Conservation (phyloP, 164 flowering plant genomes). For the Aristolochia californica region DNA sequence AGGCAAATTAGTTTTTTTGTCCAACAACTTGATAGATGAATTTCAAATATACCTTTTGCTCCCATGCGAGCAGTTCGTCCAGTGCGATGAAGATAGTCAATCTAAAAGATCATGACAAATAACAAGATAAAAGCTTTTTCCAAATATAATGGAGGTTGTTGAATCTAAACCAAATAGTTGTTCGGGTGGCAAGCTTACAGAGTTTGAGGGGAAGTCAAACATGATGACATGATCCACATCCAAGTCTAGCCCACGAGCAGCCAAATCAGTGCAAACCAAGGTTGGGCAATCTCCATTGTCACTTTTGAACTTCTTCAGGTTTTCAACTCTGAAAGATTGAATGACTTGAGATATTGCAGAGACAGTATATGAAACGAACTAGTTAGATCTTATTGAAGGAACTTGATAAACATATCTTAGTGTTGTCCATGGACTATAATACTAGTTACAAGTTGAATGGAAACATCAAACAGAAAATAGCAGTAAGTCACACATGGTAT, state of each 20-base stretch:
- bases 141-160: background rate
- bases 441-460: no score
- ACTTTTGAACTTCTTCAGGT: conserved; percentile 76
- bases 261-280: conserved; percentile 94
- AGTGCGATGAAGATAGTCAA: conserved; percentile 97
- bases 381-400: no score
- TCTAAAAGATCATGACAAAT: conserved; percentile 32
- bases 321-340: conserved; percentile 55
- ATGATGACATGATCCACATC: conserved; percentile 97
- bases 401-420: no score
- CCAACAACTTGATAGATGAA: background rate
- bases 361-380: conserved; percentile 1
- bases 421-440: no score
- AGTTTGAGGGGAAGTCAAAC: conserved; percentile 89
- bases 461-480: background rate
- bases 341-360: background rate
- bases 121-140: background rate
- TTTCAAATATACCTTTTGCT: conserved; percentile 63
- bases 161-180: background rate
- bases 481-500: no score
- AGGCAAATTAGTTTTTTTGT: background rate
- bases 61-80: conserved; percentile 99
- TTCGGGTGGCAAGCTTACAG: conserved; percentile 37
- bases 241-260: conserved; percentile 95
- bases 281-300: conserved; percentile 94